Evolutionary conservation across 2,329 filamentous ascomycete species (phyloP), one percentile per base, ranked within the genome.

Genomic region (Penicillium sp.): DNA sequence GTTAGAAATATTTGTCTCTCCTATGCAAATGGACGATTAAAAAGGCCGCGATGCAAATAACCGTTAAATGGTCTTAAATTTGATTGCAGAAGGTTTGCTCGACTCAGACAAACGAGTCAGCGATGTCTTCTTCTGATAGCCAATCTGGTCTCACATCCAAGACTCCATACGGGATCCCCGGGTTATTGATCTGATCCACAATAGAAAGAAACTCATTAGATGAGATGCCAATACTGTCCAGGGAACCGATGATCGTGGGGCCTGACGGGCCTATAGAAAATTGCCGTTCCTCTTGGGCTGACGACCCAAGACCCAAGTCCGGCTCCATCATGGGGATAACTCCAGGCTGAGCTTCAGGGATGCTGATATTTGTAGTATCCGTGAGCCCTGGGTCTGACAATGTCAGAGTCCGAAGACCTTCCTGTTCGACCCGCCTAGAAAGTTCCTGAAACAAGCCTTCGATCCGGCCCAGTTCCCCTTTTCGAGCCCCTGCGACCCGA

Each of bases 151-250:
- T 11, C 7, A 11, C 21, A 23, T 23, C 21, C 11, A 23, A 11
- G 11, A 11, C 21, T 11, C 21, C 21, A 11, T 23, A 23, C 21
- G 21, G 21, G 7, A 23, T 11, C 11, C 11, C 21, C 7, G 21
- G 21, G 11, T 23, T 23, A 7, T 14, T 50, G 20, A 70, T 65
- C 40, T 69, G 65, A 33, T 69, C 53, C 7, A 67, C 59, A 8
- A 69, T 65, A 0, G 58, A 57, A 5, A 68, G 42, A 25, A 70
- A 69, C n/a, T 68, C 65, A 28, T 66, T 56, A 0, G 63, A 68
- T 0, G 67, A 69, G 13, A 69, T 69, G 0, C 67, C 67, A 44
- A 69, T 60, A 19, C 53, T 58, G 10, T 66, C 63, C 6, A 69
- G 51, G 13, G 27, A 33, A 14, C 36, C 36, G 20, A 33, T 14